phyloP scores from a whole-genome alignment of 306 rosid species.

The Prosopis cineraria region DNA sequence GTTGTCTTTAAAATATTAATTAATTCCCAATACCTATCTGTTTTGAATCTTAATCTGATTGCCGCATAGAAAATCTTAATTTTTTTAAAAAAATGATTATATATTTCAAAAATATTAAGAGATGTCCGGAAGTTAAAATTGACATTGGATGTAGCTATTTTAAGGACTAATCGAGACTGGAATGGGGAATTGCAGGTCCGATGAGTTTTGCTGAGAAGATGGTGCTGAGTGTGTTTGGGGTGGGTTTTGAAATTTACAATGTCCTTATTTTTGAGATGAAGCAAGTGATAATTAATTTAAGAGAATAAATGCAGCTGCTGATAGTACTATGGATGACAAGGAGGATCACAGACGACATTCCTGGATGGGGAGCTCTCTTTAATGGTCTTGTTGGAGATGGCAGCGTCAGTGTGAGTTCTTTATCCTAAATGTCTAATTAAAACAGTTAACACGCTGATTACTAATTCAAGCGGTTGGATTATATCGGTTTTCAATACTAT shows the following conservation, averaged over 20 bases:
- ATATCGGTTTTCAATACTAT: too few relatives aligned
- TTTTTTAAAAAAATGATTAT: too few relatives aligned
- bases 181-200: conserved; percentile 57
- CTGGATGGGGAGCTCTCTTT: conserved; percentile 92
- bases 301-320: conserved; percentile 53
- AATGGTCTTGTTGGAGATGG: conserved; percentile 86
- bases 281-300: conserved; percentile 1
- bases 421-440: too few relatives aligned
- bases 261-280: neutral
- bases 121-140: neutral
- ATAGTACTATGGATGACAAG: conserved; percentile 91
- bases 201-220: conserved; percentile 90
- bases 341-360: conserved; percentile 79
- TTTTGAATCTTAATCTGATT: neutral
- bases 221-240: conserved; percentile 74
- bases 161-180: neutral
- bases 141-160: neutral
- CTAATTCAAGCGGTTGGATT: too few relatives aligned
- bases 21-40: neutral
- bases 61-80: too few relatives aligned
- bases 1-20: neutral
- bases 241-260: conserved; percentile 26
- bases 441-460: too few relatives aligned
- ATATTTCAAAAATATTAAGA: too few relatives aligned
- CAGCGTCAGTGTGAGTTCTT: conserved; percentile 70